Base-by-base conservation (phyloP, 2,329 filamentous ascomycete species). In the Dactylellina drechsleri region DNA sequence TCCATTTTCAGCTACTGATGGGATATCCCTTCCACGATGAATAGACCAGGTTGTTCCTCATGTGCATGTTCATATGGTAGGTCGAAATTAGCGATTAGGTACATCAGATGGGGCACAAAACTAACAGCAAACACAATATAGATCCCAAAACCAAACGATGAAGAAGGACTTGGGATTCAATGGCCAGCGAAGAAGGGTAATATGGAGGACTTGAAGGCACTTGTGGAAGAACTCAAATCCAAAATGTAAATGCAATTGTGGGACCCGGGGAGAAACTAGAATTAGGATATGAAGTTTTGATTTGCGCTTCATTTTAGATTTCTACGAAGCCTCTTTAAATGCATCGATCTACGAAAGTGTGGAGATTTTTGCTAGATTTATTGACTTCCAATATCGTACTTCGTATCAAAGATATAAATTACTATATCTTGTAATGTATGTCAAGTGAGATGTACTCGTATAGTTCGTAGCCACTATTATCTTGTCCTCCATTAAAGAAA, bases 21-120 rank as follows among this genome's bases (percentile, higher is more conserved):
- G 4, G 18, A 20, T 52, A 36, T 36, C 31, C 10, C 10, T 36
- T 36, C 8, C 47, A 1, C 13, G 13, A 6, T 18, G 15, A 26
- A 26, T 52, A 74, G 70, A 74, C 13, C 70, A 74, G 60, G 62
- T 62, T 15, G 70, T 74, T 7, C 62, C 62, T 28, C 77, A 92
- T 90, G 91, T 96, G 78, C 93, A 97, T 82, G 94, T 99, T 83
- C 95, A 99, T 81, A 90, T 98, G 88, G 91, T 92, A 86, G 77
- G 85, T 79, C 43, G 31, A 5, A 26, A 18, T n/a, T 54, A 10
- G 18, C 7, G 20, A 10, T 43, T 31, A 12, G 43, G 13, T 10
- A 40, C 26, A 13, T 0, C 18, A 5, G 28, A 6, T 49, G 23
- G 23, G 15, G 26, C 18, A 57, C 20, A 43, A 16, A 23, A 18